Percentiles rank a stretch among this genome's conserved stretches.
These are phyloP conservation scores for Phytophthora crassamura DNA, from an alignment of 352 stramenopile genomes.

Conservation along the genomic window DNA sequence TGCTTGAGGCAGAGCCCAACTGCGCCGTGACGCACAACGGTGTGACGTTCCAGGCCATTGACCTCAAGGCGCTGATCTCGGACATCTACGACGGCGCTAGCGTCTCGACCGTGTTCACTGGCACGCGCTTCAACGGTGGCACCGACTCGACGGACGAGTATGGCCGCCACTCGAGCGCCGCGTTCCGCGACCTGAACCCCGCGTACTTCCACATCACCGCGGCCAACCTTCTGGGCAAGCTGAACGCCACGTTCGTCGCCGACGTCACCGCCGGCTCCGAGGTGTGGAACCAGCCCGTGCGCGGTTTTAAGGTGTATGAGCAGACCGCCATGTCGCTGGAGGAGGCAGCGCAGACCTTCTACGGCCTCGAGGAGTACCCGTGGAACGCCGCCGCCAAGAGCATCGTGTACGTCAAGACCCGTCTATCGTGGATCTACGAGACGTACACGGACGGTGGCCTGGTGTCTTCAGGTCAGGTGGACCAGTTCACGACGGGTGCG, in stretches of 20 bases:
- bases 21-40: slow-evolving; percentile 55
- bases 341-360: slow-evolving; percentile 44
- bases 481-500: slow-evolving; percentile 32
- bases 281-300: slow-evolving; percentile 66
- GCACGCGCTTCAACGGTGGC: slow-evolving; percentile 42
- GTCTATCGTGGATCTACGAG: slow-evolving; percentile 55
- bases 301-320: slow-evolving; percentile 47
- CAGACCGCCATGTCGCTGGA: slow-evolving; percentile 36
- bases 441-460: slow-evolving; percentile 39
- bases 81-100: slow-evolving; percentile 45
- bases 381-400: slow-evolving; percentile 49
- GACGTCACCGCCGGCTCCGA: slow-evolving; percentile 43
- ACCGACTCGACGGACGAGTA: slow-evolving; percentile 43
- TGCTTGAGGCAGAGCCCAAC: slow-evolving; percentile 49
- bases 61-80: slow-evolving; percentile 57
- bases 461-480: slow-evolving; percentile 31
- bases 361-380: slow-evolving; percentile 47
- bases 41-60: slow-evolving; percentile 53
- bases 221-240: slow-evolving; percentile 46
- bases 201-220: slow-evolving; percentile 53
- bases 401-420: slow-evolving; percentile 53
- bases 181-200: slow-evolving; percentile 54
- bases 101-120: slow-evolving; percentile 44
- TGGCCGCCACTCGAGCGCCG: slow-evolving; percentile 40
- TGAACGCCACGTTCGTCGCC: slow-evolving; percentile 50